Evolutionary conservation across 306 rosid genomes (phyloP).

Genomic region (Castanea sativa): DNA sequence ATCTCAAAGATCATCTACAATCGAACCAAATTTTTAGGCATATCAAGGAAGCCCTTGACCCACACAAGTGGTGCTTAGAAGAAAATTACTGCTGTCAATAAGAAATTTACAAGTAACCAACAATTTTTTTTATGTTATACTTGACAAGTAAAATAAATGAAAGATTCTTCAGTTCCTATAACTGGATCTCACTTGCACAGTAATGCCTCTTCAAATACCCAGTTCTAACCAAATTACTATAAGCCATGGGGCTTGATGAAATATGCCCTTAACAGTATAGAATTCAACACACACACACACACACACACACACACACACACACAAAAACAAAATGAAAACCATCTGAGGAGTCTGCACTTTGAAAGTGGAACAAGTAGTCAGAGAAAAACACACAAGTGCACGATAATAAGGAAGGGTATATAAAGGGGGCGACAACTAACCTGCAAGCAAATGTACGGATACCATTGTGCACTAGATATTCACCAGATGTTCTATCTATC

Average conservation of each 20-base stretch:
- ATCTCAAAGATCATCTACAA: not conserved
- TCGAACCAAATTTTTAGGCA: not conserved
- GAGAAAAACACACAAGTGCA: not conserved
- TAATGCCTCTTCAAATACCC: not conserved
- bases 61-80: not conserved
- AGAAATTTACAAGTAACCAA: no score
- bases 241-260: not conserved
- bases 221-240: not conserved
- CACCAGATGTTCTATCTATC: conserved; percentile 98
- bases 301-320: no score
- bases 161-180: not conserved
- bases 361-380: not conserved
- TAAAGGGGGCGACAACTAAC: conserved; percentile 27
- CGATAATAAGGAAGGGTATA: not conserved
- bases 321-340: not conserved
- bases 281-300: not conserved
- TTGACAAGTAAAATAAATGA: not conserved
- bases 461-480: conserved; percentile 87
- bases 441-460: conserved; percentile 95
- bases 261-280: not conserved
- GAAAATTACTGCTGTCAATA: not conserved
- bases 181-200: not conserved
- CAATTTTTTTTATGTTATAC: not conserved
- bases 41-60: not conserved
- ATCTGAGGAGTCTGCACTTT: not conserved